A percentile compares a stretch with the other conserved stretches of the same genome.
These are phyloP conservation scores for Saksenaea vasiformis DNA, from an alignment of 371 early-diverging fungal species.

Conservation along the genomic window DNA sequence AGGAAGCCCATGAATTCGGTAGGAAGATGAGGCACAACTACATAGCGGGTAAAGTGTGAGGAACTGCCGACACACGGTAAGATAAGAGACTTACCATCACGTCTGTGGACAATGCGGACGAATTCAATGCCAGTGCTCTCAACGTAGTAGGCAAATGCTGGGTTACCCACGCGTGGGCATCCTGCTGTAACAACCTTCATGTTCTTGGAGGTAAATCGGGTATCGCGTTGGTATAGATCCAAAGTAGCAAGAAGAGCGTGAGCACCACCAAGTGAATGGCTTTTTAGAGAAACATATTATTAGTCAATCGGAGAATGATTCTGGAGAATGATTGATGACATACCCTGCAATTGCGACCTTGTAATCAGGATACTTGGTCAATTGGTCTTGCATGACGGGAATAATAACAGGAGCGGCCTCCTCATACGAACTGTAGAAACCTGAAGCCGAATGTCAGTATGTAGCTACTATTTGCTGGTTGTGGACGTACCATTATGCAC, in stretches of 20 bases:
- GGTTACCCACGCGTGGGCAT: conserved; percentile 21
- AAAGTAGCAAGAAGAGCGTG: conserved; percentile 9
- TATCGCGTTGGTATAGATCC: conserved; percentile 16
- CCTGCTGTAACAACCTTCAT: conserved; percentile 14
- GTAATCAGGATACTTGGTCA: conserved; percentile 11
- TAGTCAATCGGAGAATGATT: background rate
- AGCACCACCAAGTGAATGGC: conserved; percentile 18
- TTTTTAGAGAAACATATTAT: background rate
- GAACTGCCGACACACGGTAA: background rate
- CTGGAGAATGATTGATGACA: background rate
- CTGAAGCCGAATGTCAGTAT: background rate
- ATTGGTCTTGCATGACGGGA: conserved; percentile 6
- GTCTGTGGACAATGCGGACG: conserved; percentile 19
- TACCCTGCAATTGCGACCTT: conserved; percentile 14
- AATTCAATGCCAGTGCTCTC: conserved; percentile 17
- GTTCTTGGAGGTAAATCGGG: conserved; percentile 8
- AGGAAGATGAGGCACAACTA: conserved; percentile 27
- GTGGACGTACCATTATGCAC: conserved; percentile 11
- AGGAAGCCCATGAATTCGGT: conserved; percentile 19
- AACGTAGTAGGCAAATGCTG: conserved; percentile 26
- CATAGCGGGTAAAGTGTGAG: background rate
- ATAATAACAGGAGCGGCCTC: conserved; percentile 10
- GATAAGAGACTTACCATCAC: conserved; percentile 9
- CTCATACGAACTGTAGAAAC: conserved; percentile 14
- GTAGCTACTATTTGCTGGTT: background rate